Percentiles rank a stretch among this genome's conserved stretches.
phyloP scores from a whole-genome alignment of 2,329 filamentous ascomycete genomes.

The Talaromyces atroroseus region DNA sequence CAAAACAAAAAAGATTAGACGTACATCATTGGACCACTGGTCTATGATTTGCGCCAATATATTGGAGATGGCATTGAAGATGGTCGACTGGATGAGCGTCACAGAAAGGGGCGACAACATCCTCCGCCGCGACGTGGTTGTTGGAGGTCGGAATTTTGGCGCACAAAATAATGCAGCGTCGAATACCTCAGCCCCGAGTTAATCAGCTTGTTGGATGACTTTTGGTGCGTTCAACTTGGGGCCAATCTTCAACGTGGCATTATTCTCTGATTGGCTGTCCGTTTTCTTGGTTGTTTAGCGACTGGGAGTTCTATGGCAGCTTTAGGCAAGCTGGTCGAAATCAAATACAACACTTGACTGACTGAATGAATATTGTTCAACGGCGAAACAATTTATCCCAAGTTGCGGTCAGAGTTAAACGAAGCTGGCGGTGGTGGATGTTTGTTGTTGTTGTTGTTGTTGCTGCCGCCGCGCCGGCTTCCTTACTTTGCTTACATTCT shows the following conservation, averaged over 20 bases:
- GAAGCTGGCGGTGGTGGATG: no score
- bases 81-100: conserved; percentile 33
- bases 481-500: background rate
- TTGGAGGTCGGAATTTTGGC: background rate
- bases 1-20: background rate
- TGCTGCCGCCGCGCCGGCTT: background rate
- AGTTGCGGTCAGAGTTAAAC: background rate
- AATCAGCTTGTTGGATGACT: background rate
- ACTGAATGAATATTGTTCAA: background rate
- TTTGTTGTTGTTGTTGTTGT: background rate
- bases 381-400: background rate
- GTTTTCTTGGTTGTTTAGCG: background rate
- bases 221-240: background rate
- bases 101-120: conserved; percentile 26
- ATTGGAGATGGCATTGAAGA: conserved; percentile 35
- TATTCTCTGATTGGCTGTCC: background rate
- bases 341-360: background rate
- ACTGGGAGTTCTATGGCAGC: background rate
- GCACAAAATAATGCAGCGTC: background rate
- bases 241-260: background rate
- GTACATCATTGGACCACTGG: conserved; percentile 30
- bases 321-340: background rate
- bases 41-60: conserved; percentile 35
- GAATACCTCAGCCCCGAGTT: background rate
- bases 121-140: background rate